Base-by-base conservation (phyloP, 1,284 basidiomycete species). In the Papiliotrema flavescens region DNA sequence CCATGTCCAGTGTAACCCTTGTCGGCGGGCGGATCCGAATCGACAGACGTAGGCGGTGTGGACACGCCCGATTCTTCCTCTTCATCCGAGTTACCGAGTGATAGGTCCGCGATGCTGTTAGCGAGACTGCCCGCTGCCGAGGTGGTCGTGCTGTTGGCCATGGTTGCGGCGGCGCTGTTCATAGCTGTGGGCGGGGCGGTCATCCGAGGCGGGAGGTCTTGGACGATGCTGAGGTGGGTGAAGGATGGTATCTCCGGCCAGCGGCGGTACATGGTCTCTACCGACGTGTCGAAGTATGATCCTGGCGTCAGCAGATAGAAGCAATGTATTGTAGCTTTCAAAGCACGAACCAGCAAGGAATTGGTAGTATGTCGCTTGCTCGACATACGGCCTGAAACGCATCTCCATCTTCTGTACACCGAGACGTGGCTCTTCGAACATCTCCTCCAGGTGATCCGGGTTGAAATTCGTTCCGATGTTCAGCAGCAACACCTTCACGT, bases 391-490 rank as follows among this genome's bases (percentile, higher is more conserved):
- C 40, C 73, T 64, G 57, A 78, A 78, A 2, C 72, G 50, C 51
- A 78, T 54, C 55, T 76, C 72, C 53, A 78, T 65, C 44, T 67
- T 60, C 49, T 66, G 35, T 4, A 78, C 56, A n/a, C 49, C 56
- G 3, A 57, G 59, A 14, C 76, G 56, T 0, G 70, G 73, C 8
- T 57, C 50, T 36, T 67, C 56, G 55, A 78, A 77, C 56, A 73
- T 67, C 53, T 78, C 76, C 47, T 68, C 65, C 3, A 78, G 61
- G 59, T 78, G 77, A 56, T 78, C 76, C 1, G 77, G 77, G 2
- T 70, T 65, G 43, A 77, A 78, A 57, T 77, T 76, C 7, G 76
- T 76, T 7, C 77, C 77, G 49, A 78, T 61, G 57, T 76, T 75
- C 40, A 78, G 60, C 47, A 71, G 57, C 41, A 78, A 56, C 0